Base-by-base conservation (phyloP, 2,329 filamentous ascomycete genomes). In the Annulohypoxylon truncatum region DNA sequence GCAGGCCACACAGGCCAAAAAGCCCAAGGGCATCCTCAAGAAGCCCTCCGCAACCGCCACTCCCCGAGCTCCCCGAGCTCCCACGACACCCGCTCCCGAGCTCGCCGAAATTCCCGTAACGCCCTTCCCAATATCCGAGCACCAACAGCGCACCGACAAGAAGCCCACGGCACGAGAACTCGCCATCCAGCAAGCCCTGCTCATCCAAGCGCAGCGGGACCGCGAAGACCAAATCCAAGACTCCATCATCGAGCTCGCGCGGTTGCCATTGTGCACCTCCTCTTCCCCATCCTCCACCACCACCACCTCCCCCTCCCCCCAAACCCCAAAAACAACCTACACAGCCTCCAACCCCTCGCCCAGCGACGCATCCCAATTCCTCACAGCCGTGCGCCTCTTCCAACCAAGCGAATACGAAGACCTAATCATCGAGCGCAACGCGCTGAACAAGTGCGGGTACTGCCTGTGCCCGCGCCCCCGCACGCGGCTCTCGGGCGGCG, bases 351-450 rank as follows among this genome's bases (percentile, higher is more conserved):
- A 50, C 52, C 58, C 66, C 2, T 48, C 64, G 5, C 38, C 61
- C 6, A 20, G 24, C 46, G 59, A 79, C 65, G 77, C 77, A 12
- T 77, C 91, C 7, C 79, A 85, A 1, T 94, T 98, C 80, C 89
- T 90, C 72, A 75, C 82, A 2, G 85, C 88, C 33, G 81, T 98
- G 22, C 81, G 85, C 8, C 84, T 88, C 44, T 98, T 97, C 79
- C 92, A 95, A 76, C 93, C 94, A 0, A 85, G 87, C 56, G 95
- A 99, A 81, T 97, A 96, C 81, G 93, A 97, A 75, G 91, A 92
- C 69, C 83, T 98, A 52, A 89, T 97, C 65, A 87, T 91, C 69
- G 96, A 99, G 82, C 92, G 96, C 74, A 96, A 97, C 77, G 91
- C 93, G 70, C 90, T 92, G 72, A 87, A 86, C 44, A 84, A 87